These are phyloP conservation scores for Pichia sp. DNA, from an alignment of 1,139 yeast genomes.

Conservation along the genomic window DNA sequence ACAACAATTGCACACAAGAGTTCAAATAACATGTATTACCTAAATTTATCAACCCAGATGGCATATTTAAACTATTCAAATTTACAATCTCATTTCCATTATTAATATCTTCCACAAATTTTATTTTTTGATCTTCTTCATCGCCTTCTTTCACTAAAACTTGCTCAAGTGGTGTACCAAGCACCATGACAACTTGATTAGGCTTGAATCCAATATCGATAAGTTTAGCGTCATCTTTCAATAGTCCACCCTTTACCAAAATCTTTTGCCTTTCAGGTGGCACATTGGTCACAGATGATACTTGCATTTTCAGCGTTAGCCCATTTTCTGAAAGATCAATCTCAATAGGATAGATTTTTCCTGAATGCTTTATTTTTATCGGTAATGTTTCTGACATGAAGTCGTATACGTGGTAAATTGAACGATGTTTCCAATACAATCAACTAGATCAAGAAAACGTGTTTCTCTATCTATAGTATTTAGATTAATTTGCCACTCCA, in stretches of 20 bases:
- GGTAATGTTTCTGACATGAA: slow-evolving; percentile 8
- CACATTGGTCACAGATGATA: slow-evolving; percentile 67
- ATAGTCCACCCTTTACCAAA: slow-evolving; percentile 81
- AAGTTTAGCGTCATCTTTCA: slow-evolving; percentile 58
- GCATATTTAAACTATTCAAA: slow-evolving; percentile 34
- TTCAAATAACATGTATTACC: slow-evolving; percentile 96
- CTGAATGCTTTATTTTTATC: slow-evolving; percentile 66
- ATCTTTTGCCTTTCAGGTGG: slow-evolving; percentile 87
- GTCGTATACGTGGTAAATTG: no score
- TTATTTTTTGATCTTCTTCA: slow-evolving; percentile 40
- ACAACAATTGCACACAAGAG: slow-evolving; percentile 77
- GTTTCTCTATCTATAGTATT: no score
- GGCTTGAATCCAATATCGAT: slow-evolving; percentile 49
- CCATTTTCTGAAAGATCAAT: slow-evolving; percentile 55
- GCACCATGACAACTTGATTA: slow-evolving; percentile 71
- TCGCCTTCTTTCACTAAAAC: slow-evolving; percentile 26
- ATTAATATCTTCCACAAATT: slow-evolving; percentile 65
- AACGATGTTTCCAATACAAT: no score
- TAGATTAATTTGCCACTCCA: no score
- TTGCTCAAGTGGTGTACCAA: slow-evolving; percentile 76
- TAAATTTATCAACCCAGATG: slow-evolving; percentile 77
- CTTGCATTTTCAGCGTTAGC: slow-evolving; percentile 59
- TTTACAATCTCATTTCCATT: slow-evolving; percentile 29
- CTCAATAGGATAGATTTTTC: slow-evolving; percentile 68
- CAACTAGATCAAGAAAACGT: no score